Evolutionary conservation across 352 stramenopile species (phyloP).

Genomic region (Globisporangium megalacanthum): DNA sequence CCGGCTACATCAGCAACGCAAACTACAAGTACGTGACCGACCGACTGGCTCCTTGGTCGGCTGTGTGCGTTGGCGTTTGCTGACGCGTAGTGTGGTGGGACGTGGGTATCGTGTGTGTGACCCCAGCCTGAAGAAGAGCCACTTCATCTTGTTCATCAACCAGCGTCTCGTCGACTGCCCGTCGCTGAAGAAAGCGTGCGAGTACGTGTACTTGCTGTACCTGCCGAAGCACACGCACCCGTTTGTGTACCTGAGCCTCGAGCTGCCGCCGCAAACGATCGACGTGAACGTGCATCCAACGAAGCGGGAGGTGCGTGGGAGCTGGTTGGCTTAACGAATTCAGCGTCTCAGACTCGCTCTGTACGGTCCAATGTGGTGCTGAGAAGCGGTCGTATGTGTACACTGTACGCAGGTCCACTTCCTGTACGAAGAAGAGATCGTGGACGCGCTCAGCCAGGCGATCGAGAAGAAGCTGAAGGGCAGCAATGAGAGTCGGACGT

Average conservation of each 20-base stretch:
- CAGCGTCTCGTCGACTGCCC: slow-evolving; percentile 93
- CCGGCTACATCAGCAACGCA: slow-evolving; percentile 76
- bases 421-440: slow-evolving; percentile 93
- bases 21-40: slow-evolving; percentile 70
- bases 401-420: slow-evolving; percentile 83
- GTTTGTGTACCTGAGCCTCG: slow-evolving; percentile 97
- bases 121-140: slow-evolving; percentile 70
- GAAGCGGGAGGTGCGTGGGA: slow-evolving; percentile 84
- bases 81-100: not conserved
- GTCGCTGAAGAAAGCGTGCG: slow-evolving; percentile 89
- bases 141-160: slow-evolving; percentile 98
- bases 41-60: not conserved
- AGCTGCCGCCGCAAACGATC: slow-evolving; percentile 90
- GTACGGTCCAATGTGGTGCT: not conserved
- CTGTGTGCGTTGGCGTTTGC: not conserved
- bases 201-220: slow-evolving; percentile 94
- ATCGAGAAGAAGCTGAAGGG: slow-evolving; percentile 77
- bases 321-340: not conserved
- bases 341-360: not conserved
- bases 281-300: slow-evolving; percentile 99
- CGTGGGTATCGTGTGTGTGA: not conserved
- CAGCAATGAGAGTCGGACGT: slow-evolving; percentile 88
- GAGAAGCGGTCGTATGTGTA: not conserved
- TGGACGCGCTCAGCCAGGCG: slow-evolving; percentile 74
- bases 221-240: slow-evolving; percentile 92